phyloP scores from a whole-genome alignment of 306 rosid genomes.

The Acacia acuminata region DNA sequence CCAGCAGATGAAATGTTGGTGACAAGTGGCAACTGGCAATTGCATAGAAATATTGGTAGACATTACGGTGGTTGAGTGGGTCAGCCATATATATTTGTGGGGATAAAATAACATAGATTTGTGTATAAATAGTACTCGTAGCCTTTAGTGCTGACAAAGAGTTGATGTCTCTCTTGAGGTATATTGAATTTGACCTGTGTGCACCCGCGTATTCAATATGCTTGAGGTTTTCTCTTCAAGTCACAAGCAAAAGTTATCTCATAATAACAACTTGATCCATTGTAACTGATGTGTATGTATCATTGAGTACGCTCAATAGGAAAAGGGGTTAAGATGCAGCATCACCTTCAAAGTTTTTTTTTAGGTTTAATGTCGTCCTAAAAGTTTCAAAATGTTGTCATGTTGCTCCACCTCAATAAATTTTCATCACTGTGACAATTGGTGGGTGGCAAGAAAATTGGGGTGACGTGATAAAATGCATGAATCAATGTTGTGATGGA shows the following conservation, averaged over 20 bases:
- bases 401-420: no score
- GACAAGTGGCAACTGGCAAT: not conserved
- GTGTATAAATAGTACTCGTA: not conserved
- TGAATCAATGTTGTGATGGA: no score
- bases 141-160: not conserved
- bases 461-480: no score
- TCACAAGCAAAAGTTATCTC: not conserved
- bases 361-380: no score
- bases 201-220: not conserved
- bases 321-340: no score
- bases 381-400: no score
- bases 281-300: no score
- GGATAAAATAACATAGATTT: not conserved
- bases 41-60: conserved; percentile 14
- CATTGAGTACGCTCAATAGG: no score
- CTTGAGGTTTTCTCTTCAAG: not conserved
- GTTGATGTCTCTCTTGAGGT: not conserved
- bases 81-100: conserved; percentile 2
- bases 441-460: no score
- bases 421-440: no score
- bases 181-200: not conserved
- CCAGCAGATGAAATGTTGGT: conserved; percentile 11
- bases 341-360: no score
- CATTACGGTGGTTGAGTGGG: not conserved
- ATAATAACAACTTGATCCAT: no score